phyloP scores from a whole-genome alignment of 2,329 filamentous ascomycete species.

The Colletotrichum noveboracense region DNA sequence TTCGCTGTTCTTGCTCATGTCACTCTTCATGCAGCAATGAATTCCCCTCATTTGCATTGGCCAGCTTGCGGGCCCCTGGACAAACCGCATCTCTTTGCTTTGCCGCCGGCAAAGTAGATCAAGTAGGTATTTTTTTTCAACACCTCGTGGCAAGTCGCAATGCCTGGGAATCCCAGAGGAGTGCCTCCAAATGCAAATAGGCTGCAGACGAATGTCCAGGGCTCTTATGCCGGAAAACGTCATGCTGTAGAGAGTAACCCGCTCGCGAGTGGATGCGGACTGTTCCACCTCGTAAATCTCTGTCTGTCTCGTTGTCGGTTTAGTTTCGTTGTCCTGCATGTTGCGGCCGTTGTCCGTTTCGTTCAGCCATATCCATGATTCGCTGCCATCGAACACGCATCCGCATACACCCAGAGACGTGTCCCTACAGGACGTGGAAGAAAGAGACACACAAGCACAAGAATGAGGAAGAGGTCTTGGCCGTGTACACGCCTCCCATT shows the following conservation, averaged over 20 bases:
- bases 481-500: neutral
- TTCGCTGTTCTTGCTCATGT: neutral
- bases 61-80: neutral
- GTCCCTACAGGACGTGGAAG: neutral
- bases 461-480: neutral
- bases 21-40: constrained; percentile 6
- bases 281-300: neutral
- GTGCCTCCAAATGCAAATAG: neutral
- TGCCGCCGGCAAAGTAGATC: constrained; percentile 7
- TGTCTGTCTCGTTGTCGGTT: neutral
- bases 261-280: neutral
- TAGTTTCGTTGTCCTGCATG: neutral
- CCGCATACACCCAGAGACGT: constrained; percentile 15
- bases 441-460: neutral
- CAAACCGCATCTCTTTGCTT: neutral
- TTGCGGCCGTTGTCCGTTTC: neutral
- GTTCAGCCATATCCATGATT: neutral
- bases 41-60: neutral
- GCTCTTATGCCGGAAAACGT: neutral
- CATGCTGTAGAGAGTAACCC: neutral
- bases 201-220: neutral
- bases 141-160: constrained; percentile 1
- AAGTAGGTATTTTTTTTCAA: neutral
- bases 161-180: neutral
- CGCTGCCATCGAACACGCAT: neutral